Evolutionary conservation across 148 eudicot genomes (phyloP), one percentile per base, ranked within the genome.

Genomic region (Hydrangea macrophylla): DNA sequence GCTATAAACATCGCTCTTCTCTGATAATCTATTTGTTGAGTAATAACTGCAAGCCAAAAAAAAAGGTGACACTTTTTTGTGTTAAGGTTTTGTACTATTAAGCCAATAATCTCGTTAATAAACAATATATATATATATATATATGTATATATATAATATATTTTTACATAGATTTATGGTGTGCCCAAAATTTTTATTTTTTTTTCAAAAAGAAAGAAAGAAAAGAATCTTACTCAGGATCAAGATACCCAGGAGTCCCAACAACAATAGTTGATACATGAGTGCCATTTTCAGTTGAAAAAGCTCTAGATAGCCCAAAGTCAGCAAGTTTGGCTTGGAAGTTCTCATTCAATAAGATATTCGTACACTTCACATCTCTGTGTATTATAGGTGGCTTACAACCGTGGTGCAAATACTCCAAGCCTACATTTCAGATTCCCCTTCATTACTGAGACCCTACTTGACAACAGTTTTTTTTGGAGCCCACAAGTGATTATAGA

Each of bases 211-310:
- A 3, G 39, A 35, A 37, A 37, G 11, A 37, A 1, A 1, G 42
- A 13, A 37, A 37, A 42, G 50, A 48, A 9, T 30, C 73, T 62
- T 64, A 75, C 78, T 55, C 78, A 7, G 78, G 69, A 36, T 65
- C 73, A 32, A 75, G 50, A 64, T 68, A 74, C 1, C 78, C 78
- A 9, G 33, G 62, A 26, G 74, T 69, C 22, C 78, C 78, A 48
- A 65, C 78, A 36, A 76, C 44, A 3, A 0, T 27, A 6, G 75
- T 59, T 12, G 79, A 59, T 22, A 59, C 15, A 36, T 66, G 61
- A 33, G 76, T 65, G 15, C 26, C 60, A 50, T 18, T 36, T 31
- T 69, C 70, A 12, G n/a, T 15, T 23, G 65, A 13, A 24, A 42
- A 44, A 9, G 30, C 31, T 64, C 70, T 69, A 24, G 78, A 75